A percentile compares a stretch with the other conserved stretches of the same genome.
Conservation (phyloP, 345 rosid species). For the Brassica nigra region DNA sequence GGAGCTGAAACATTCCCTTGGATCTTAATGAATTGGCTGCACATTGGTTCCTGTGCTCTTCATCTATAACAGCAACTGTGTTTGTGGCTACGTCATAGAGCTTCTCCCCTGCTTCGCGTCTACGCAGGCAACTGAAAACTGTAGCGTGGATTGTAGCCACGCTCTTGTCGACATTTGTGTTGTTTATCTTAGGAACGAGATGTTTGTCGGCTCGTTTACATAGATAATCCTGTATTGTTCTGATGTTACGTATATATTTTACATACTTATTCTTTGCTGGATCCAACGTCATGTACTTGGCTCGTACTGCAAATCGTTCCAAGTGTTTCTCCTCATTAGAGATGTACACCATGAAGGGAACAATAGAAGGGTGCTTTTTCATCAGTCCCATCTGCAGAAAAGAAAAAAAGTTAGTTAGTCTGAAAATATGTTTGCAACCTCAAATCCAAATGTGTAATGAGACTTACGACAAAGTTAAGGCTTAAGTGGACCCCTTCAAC, state of each 20-base stretch:
- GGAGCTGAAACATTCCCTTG: slow-evolving; percentile 95
- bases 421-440: not conserved
- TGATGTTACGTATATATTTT: slow-evolving; percentile 89
- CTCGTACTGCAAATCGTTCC: slow-evolving; percentile 98
- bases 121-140: slow-evolving; percentile 91
- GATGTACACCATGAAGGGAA: slow-evolving; percentile 97
- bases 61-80: slow-evolving; percentile 73
- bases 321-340: slow-evolving; percentile 93
- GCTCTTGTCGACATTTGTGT: slow-evolving; percentile 95
- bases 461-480: slow-evolving; percentile 96
- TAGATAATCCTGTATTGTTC: slow-evolving; percentile 94
- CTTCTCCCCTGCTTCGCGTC: slow-evolving; percentile 82
- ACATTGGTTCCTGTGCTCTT: slow-evolving; percentile 93
- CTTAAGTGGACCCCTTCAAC: slow-evolving; percentile 99
- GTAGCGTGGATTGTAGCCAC: slow-evolving; percentile 98
- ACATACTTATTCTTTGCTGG: slow-evolving; percentile 96
- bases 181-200: slow-evolving; percentile 94
- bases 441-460: slow-evolving; percentile 14
- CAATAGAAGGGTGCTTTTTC: slow-evolving; percentile 97
- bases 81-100: slow-evolving; percentile 81
- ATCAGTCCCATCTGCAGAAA: slow-evolving; percentile 90
- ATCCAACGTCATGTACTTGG: slow-evolving; percentile 98
- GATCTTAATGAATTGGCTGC: slow-evolving; percentile 90
- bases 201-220: slow-evolving; percentile 98
- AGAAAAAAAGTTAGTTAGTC: not conserved